Percentiles rank a stretch among this genome's conserved stretches.
phyloP scores from a whole-genome alignment of 2,329 filamentous ascomycete species.

The Dactylellina drechsleri region DNA sequence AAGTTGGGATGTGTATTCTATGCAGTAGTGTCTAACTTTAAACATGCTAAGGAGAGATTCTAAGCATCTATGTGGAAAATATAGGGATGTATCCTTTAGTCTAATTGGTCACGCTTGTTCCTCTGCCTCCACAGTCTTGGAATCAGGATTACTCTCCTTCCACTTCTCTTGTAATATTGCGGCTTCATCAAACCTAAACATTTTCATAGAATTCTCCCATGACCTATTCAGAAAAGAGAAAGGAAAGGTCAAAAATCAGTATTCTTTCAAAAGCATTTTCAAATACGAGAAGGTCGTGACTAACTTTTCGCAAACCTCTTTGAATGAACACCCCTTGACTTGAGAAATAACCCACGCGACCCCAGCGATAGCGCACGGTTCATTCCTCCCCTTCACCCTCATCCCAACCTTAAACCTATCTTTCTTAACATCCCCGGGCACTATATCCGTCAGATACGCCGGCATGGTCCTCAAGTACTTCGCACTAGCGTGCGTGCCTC shows the following conservation, averaged over 20 bases:
- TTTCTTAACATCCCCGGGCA: slow-evolving; percentile 87
- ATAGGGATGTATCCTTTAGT: too few relatives aligned
- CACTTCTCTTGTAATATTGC: slow-evolving; percentile 30
- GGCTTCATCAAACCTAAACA: slow-evolving; percentile 76
- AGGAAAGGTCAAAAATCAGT: too few relatives aligned
- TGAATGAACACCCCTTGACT: slow-evolving; percentile 80
- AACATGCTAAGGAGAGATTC: background rate
- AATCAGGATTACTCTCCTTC: slow-evolving; percentile 7
- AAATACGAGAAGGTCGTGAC: slow-evolving; percentile 58
- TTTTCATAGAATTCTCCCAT: slow-evolving; percentile 81
- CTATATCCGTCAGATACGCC: slow-evolving; percentile 73
- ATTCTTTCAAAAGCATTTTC: too few relatives aligned
- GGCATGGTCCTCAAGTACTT: slow-evolving; percentile 71
- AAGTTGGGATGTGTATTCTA: too few relatives aligned
- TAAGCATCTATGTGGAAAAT: too few relatives aligned
- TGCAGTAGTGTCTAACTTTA: background rate
- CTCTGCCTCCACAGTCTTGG: background rate
- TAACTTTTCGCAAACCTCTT: slow-evolving; percentile 83
- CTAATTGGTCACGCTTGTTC: too few relatives aligned
- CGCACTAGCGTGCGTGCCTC: slow-evolving; percentile 85
- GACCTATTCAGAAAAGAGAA: slow-evolving; percentile 63
- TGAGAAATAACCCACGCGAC: slow-evolving; percentile 89
- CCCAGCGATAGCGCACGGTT: slow-evolving; percentile 84
- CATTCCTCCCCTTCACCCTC: slow-evolving; percentile 95
- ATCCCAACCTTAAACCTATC: slow-evolving; percentile 88